phyloP scores from a whole-genome alignment of 2,329 filamentous ascomycete genomes.

The Alternaria brassicae region DNA sequence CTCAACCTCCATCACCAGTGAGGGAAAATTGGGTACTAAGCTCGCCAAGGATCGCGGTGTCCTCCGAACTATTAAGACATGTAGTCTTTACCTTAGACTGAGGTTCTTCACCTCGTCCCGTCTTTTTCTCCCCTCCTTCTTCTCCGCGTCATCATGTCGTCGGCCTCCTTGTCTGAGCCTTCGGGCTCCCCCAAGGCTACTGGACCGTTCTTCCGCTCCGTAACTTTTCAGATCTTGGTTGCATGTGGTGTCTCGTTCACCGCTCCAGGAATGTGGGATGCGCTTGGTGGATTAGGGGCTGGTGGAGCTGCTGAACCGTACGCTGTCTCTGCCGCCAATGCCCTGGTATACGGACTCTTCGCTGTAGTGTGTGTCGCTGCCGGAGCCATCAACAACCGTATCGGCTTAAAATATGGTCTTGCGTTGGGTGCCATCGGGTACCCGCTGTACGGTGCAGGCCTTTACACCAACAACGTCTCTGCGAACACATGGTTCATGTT shows the following conservation, averaged over 20 bases:
- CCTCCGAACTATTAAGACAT: slow-evolving; percentile 9
- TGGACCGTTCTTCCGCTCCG: slow-evolving; percentile 40
- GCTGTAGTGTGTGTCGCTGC: slow-evolving; percentile 42
- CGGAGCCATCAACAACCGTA: slow-evolving; percentile 50
- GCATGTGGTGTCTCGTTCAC: slow-evolving; percentile 47
- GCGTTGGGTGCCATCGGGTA: slow-evolving; percentile 55
- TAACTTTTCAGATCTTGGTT: slow-evolving; percentile 44
- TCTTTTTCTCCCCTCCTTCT: not conserved
- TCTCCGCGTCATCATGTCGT: slow-evolving; percentile 17
- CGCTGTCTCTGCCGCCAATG: slow-evolving; percentile 45
- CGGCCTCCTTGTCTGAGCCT: slow-evolving; percentile 15
- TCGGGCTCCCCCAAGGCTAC: slow-evolving; percentile 23
- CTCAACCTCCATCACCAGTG: slow-evolving; percentile 9
- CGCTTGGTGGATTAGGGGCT: slow-evolving; percentile 42
- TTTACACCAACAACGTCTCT: slow-evolving; percentile 51
- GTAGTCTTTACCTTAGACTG: not conserved
- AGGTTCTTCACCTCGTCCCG: not conserved
- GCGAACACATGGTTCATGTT: slow-evolving; percentile 53
- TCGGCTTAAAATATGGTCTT: slow-evolving; percentile 45
- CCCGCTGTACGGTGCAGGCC: slow-evolving; percentile 51
- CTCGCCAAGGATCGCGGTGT: slow-evolving; percentile 1
- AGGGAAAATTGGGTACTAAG: slow-evolving; percentile 19
- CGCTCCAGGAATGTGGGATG: slow-evolving; percentile 48
- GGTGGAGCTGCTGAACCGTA: slow-evolving; percentile 46
- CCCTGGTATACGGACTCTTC: slow-evolving; percentile 44